These are phyloP conservation scores for Musa troglodytarum DNA, from an alignment of 176 grass and related monocot species.

Conservation along the genomic window DNA sequence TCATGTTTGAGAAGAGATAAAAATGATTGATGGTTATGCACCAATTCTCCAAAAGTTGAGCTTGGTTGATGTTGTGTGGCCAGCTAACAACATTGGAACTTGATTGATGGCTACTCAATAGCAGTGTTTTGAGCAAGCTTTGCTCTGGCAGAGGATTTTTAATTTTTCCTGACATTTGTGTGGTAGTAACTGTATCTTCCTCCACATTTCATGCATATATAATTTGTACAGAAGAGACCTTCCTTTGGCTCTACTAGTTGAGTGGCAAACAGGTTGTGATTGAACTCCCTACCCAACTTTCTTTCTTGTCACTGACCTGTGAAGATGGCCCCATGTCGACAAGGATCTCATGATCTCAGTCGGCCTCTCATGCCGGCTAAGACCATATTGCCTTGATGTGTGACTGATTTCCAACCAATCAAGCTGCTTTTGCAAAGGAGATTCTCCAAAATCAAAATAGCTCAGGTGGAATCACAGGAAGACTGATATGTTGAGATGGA, in stretches of 20 bases:
- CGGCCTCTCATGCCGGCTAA: background rate
- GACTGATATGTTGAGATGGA: background rate
- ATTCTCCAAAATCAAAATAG: background rate
- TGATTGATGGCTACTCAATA: background rate
- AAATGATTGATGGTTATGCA: background rate
- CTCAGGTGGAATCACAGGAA: background rate
- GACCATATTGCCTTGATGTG: background rate
- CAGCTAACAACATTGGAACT: background rate
- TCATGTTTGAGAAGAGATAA: background rate
- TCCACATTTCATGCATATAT: no score
- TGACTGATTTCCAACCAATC: background rate
- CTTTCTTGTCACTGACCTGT: background rate
- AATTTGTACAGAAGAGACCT: no score
- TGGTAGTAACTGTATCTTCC: no score
- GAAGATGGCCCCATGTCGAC: background rate
- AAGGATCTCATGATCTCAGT: background rate
- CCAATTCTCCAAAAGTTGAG: background rate
- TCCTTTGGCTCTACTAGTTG: no score
- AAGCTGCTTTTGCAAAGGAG: background rate
- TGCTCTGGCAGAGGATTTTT: background rate
- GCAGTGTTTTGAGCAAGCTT: no score
- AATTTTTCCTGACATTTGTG: no score
- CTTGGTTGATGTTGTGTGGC: background rate
- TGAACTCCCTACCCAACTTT: no score
- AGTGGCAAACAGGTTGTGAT: no score